A percentile compares a stretch with the other conserved stretches of the same genome.
Evolutionary conservation across 2,329 filamentous ascomycete species (phyloP).

Genomic region (Trichophyton schoenleinii): DNA sequence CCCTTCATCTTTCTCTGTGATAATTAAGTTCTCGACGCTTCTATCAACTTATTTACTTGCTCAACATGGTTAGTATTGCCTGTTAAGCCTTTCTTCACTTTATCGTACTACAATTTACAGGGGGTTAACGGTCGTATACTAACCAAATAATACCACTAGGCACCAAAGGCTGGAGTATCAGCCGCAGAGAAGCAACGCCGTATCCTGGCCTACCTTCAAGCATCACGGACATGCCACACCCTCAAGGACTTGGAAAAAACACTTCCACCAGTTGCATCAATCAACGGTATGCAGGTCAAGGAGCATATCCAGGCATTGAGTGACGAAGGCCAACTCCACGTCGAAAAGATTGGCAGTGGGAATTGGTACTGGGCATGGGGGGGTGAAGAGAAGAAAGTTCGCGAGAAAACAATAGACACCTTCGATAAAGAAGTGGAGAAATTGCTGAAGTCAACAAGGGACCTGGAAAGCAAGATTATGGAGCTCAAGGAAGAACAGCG

Average conservation of each 20-base stretch:
- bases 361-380: constrained; percentile 62
- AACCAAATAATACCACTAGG: constrained; percentile 2
- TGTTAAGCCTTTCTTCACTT: too few relatives aligned
- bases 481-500: constrained; percentile 12
- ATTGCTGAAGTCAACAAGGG: constrained; percentile 12
- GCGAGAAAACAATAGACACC: constrained; percentile 21
- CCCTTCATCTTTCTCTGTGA: not conserved
- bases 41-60: not conserved
- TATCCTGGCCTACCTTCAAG: constrained; percentile 48
- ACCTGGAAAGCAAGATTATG: constrained; percentile 14
- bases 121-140: not conserved
- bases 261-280: constrained; percentile 48
- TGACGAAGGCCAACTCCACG: constrained; percentile 49
- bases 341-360: constrained; percentile 58
- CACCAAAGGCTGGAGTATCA: constrained; percentile 42
- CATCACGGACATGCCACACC: constrained; percentile 48
- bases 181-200: constrained; percentile 46
- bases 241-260: constrained; percentile 57
- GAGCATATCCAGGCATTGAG: constrained; percentile 51
- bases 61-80: not conserved
- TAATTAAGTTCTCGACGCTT: not conserved
- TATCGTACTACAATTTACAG: too few relatives aligned
- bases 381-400: constrained; percentile 39
- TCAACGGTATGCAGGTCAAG: constrained; percentile 55
- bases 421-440: constrained; percentile 25